phyloP scores from a whole-genome alignment of 371 early-diverging fungal species.

The Mortierella sp. region DNA sequence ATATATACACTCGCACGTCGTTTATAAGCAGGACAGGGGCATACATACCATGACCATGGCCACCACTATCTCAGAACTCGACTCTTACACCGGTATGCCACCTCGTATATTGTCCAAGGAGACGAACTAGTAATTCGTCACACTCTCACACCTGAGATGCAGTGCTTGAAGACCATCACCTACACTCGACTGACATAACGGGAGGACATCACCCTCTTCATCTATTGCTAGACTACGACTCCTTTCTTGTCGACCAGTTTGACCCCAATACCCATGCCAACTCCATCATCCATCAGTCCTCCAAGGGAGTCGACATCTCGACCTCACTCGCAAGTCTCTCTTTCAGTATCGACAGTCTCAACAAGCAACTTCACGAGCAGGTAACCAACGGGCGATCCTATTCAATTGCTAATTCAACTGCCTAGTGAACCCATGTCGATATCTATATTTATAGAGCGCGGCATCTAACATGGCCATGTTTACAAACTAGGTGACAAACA shows the following conservation, averaged over 20 bases:
- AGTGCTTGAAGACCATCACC: neutral
- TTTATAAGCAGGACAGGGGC: too few relatives aligned
- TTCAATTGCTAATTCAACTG: too few relatives aligned
- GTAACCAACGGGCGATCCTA: slow-evolving; percentile 47
- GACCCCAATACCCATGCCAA: slow-evolving; percentile 73
- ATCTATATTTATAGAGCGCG: neutral
- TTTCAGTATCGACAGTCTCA: slow-evolving; percentile 82
- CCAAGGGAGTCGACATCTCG: slow-evolving; percentile 71
- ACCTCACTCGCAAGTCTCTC: slow-evolving; percentile 78
- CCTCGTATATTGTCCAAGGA: neutral
- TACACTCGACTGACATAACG: neutral
- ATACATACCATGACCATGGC: slow-evolving; percentile 31
- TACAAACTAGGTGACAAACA: slow-evolving; percentile 69
- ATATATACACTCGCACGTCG: neutral
- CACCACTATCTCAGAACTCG: slow-evolving; percentile 39
- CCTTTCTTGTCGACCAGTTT: slow-evolving; percentile 70
- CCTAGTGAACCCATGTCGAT: neutral
- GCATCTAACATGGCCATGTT: too few relatives aligned
- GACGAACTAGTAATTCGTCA: neutral
- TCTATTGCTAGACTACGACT: slow-evolving; percentile 65
- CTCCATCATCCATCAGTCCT: slow-evolving; percentile 66
- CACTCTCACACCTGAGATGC: neutral
- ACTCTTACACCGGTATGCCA: slow-evolving; percentile 42
- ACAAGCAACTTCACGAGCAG: slow-evolving; percentile 84
- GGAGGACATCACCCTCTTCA: neutral